phyloP scores from a whole-genome alignment of 768 basidiomycete genomes.

The Tulasnella sp. region DNA sequence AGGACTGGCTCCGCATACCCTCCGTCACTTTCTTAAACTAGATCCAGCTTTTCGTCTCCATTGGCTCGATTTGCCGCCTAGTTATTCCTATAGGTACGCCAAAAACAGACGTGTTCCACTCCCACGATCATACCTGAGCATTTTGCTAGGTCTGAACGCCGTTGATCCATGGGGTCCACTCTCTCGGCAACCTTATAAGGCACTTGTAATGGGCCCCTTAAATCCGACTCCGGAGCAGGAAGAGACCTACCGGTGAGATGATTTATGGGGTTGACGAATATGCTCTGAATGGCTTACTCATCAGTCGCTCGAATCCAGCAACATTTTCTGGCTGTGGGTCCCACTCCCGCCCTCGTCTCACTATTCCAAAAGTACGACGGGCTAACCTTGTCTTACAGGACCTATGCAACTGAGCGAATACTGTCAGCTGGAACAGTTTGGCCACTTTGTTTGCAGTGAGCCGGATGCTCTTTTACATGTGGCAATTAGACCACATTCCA shows the following conservation, averaged over 20 bases:
- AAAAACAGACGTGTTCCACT: too few relatives aligned
- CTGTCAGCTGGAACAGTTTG: conserved; percentile 10
- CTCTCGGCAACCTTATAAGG: neutral
- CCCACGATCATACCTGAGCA: too few relatives aligned
- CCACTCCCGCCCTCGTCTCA: neutral
- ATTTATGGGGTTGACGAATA: too few relatives aligned
- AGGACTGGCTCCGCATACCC: neutral
- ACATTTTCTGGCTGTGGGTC: conserved; percentile 13
- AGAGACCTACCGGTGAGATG: conserved; percentile 1
- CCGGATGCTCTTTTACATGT: neutral
- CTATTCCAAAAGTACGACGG: too few relatives aligned
- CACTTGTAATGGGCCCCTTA: neutral
- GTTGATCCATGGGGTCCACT: neutral
- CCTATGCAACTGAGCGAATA: conserved; percentile 2
- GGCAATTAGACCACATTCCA: neutral
- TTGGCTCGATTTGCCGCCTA: neutral
- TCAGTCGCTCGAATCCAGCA: neutral
- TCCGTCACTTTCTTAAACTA: too few relatives aligned
- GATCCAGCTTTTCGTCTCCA: conserved; percentile 1
- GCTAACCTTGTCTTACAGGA: neutral
- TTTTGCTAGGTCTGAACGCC: neutral
- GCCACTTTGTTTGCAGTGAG: conserved; percentile 8
- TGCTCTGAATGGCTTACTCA: neutral
- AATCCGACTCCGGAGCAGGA: neutral
- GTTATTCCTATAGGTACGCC: conserved; percentile 3